Base-by-base conservation (phyloP, 2,329 filamentous ascomycete genomes). In the Curvularia eragrostidis region DNA sequence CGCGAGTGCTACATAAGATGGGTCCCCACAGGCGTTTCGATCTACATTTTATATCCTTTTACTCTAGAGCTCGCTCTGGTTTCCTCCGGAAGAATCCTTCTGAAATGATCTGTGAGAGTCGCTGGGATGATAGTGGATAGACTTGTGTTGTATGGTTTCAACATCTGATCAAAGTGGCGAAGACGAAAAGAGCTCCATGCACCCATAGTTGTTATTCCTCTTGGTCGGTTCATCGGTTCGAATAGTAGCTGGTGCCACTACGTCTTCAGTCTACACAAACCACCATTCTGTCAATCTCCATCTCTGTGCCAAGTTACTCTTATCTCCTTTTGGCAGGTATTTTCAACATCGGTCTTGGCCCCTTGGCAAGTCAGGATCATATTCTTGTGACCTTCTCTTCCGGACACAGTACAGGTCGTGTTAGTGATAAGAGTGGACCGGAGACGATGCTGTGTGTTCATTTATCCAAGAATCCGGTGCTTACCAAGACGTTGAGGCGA, bases 301-400 rank as follows among this genome's bases (percentile, higher is more conserved):
- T 38, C 28, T 55, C 54, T 54, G 42, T 26, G 65, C 68, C 68
- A 72, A 71, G 68, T 41, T 43, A 19, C 60, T 21, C 56, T 66
- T 65, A 54, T 48, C 48, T 59, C 52, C 39, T 67, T 73, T 55
- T 39, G 68, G 72, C 68, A 75, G 72, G 72, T 74, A 68, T 59
- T 44, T 44, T 66, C 54, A 68, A 49, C 32, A 36, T 62, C 50
- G 46, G 61, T 46, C 54, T 73, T 72, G 70, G 69, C 70, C 64
- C 46, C 55, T 57, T 57, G 54, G 54, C 54, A 57, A 57, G 54
- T 30, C 23, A 49, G 57, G 61, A 62, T 69, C 58, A 63, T 57
- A 59, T 51, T 64, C 68, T 72, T 74, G 58, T 62, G 65, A 73
- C 68, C 70, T 74, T 69, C 72, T 70, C 59, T 67, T 70, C 64